A percentile compares a stretch with the other conserved stretches of the same genome.
Conservation (phyloP, 2,329 filamentous ascomycete genomes). For the Erysiphe pulchra region DNA sequence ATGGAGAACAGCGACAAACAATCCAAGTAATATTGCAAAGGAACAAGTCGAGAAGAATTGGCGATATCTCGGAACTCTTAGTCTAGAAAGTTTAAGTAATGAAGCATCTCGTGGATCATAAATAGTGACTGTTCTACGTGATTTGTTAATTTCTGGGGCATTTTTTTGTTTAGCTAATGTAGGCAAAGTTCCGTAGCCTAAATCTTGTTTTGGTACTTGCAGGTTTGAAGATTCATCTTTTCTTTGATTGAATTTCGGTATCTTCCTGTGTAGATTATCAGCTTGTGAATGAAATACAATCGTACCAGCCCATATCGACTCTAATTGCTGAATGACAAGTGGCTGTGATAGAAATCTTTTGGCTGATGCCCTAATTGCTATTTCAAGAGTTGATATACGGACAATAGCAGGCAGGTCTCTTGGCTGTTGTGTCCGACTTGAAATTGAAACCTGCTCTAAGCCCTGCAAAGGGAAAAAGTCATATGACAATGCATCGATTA, state of each 20-base stretch:
- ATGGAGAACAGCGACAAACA: conserved; percentile 63
- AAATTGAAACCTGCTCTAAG: conserved; percentile 6
- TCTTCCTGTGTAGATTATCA: conserved; percentile 52
- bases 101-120: conserved; percentile 84
- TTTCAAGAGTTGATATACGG: conserved; percentile 71
- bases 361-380: conserved; percentile 76
- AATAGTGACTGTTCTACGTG: conserved; percentile 42
- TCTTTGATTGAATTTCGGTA: conserved; percentile 2
- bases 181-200: conserved; percentile 16
- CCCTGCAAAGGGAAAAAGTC: conserved; percentile 87
- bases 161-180: not conserved
- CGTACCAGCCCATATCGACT: conserved; percentile 88
- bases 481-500: conserved; percentile 85
- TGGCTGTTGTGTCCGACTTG: conserved; percentile 13
- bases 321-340: conserved; percentile 77
- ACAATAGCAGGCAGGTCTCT: conserved; percentile 30
- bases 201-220: conserved; percentile 3
- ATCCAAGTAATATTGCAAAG: conserved; percentile 55
- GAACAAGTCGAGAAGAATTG: conserved; percentile 77
- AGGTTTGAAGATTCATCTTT: not conserved
- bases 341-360: conserved; percentile 85
- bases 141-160: not conserved
- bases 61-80: conserved; percentile 76
- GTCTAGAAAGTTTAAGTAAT: conserved; percentile 67
- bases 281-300: conserved; percentile 84